phyloP scores from a whole-genome alignment of 805 yeast species.

The Barnettozyma siamensis region DNA sequence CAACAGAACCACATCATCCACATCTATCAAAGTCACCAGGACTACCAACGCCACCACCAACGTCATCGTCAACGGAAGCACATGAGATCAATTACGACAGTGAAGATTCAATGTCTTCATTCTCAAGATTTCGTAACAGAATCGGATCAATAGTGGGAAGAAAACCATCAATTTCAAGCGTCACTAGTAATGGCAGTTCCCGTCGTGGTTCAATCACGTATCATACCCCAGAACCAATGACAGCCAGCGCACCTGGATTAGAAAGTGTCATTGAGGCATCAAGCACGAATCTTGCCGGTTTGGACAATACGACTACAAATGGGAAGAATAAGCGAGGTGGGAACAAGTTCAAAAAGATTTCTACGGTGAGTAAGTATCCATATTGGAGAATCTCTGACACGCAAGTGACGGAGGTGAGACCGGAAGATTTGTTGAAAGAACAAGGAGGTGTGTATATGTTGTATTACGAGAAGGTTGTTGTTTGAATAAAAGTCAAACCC shows the following conservation, averaged over 20 bases:
- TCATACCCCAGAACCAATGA: constrained; percentile 1
- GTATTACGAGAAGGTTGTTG: constrained; percentile 55
- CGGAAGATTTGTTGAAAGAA: constrained; percentile 57
- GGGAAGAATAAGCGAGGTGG: too few relatives aligned
- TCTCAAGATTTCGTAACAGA: constrained; percentile 5
- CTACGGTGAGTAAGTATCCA: constrained; percentile 51
- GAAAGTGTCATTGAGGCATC: constrained; percentile 10
- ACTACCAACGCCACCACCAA: constrained; percentile 8
- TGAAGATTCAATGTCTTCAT: constrained; percentile 17
- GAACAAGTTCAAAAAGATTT: constrained; percentile 46
- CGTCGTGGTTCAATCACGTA: constrained; percentile 5
- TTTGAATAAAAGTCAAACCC: too few relatives aligned
- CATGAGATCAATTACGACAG: constrained; percentile 15
- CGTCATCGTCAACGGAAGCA: constrained; percentile 16
- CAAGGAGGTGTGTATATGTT: constrained; percentile 79
- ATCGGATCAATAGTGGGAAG: constrained; percentile 8
- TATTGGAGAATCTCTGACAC: constrained; percentile 88
- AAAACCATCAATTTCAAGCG: constrained; percentile 1
- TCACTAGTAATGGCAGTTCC: background rate
- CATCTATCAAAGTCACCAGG: background rate
- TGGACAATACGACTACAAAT: background rate
- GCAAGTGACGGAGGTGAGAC: constrained; percentile 53
- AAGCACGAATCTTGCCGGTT: background rate
- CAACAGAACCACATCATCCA: constrained; percentile 2
- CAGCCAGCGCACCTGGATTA: constrained; percentile 8